phyloP scores from a whole-genome alignment of 1,284 basidiomycete species.

The Omphalotus olearius region DNA sequence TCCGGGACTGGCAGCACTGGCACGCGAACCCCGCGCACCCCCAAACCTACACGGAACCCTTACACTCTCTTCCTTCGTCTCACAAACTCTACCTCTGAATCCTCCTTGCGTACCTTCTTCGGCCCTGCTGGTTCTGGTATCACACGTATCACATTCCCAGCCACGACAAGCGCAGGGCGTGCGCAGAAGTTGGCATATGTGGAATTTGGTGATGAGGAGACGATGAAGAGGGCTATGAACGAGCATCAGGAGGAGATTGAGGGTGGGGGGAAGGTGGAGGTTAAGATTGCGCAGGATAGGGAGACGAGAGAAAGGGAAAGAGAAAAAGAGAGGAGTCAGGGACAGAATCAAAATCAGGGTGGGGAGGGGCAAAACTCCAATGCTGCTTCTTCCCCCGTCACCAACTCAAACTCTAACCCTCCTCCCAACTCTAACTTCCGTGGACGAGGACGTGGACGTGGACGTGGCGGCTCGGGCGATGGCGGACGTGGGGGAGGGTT shows the following conservation, averaged over 20 bases:
- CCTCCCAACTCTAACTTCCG: conserved; percentile 10
- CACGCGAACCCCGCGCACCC: conserved; percentile 60
- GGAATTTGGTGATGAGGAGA: conserved; percentile 82
- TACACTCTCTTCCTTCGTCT: conserved; percentile 85
- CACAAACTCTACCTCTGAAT: conserved; percentile 52
- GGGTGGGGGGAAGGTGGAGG: conserved; percentile 57
- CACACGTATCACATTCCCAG: conserved; percentile 64
- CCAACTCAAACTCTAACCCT: conserved; percentile 10
- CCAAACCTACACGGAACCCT: conserved; percentile 63
- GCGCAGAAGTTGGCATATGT: conserved; percentile 68
- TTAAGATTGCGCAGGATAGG: conserved; percentile 66
- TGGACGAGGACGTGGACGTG: conserved; percentile 39
- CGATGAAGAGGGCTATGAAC: conserved; percentile 73
- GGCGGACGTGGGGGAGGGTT: conserved; percentile 41
- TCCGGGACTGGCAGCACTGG: conserved; percentile 53
- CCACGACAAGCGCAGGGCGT: conserved; percentile 39
- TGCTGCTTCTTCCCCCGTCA: neutral
- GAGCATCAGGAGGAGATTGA: conserved; percentile 46
- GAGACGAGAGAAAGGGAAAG: conserved; percentile 45
- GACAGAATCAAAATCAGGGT: neutral
- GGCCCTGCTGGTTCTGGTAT: conserved; percentile 55
- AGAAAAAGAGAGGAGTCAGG: conserved; percentile 22
- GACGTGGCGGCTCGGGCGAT: conserved; percentile 44
- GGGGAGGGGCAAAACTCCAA: neutral
- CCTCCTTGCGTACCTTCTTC: conserved; percentile 75